Evolutionary conservation across 371 early-diverging fungal genomes (phyloP).

Genomic region (Apophysomyces variabilis): DNA sequence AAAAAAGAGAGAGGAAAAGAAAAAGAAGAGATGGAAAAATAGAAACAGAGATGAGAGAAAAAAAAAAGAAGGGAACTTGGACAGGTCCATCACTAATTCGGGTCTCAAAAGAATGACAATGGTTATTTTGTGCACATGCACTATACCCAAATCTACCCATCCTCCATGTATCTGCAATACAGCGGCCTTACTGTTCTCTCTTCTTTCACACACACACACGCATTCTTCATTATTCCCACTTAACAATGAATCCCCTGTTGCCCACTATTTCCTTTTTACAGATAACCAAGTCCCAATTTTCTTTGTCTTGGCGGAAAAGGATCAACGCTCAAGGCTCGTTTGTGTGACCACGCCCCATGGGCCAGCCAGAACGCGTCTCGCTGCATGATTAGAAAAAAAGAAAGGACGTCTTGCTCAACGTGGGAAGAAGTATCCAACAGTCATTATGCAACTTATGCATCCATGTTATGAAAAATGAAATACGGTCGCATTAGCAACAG

Average conservation of each 20-base stretch:
- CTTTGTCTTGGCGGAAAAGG: too few relatives aligned
- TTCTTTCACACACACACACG: background rate
- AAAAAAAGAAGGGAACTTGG: conserved; percentile 17
- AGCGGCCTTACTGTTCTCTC: background rate
- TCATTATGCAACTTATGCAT: too few relatives aligned
- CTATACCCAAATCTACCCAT: conserved; percentile 8
- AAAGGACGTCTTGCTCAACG: too few relatives aligned
- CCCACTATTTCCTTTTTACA: background rate
- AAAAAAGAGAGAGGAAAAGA: conserved; percentile 9
- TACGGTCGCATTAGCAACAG: too few relatives aligned
- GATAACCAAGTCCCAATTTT: background rate
- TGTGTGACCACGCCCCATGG: too few relatives aligned
- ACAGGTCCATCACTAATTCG: background rate
- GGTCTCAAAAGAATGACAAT: conserved; percentile 11
- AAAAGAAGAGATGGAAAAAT: conserved; percentile 1
- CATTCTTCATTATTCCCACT: too few relatives aligned
- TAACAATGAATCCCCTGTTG: background rate
- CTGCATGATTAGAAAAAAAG: too few relatives aligned
- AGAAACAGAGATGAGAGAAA: background rate
- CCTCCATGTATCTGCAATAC: background rate
- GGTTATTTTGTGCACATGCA: conserved; percentile 7
- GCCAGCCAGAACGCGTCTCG: too few relatives aligned
- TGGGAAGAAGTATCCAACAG: too few relatives aligned
- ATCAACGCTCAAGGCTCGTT: too few relatives aligned
- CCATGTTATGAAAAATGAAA: too few relatives aligned